phyloP scores from a whole-genome alignment of 2,329 filamentous ascomycete genomes.

The Exophiala bonariae region DNA sequence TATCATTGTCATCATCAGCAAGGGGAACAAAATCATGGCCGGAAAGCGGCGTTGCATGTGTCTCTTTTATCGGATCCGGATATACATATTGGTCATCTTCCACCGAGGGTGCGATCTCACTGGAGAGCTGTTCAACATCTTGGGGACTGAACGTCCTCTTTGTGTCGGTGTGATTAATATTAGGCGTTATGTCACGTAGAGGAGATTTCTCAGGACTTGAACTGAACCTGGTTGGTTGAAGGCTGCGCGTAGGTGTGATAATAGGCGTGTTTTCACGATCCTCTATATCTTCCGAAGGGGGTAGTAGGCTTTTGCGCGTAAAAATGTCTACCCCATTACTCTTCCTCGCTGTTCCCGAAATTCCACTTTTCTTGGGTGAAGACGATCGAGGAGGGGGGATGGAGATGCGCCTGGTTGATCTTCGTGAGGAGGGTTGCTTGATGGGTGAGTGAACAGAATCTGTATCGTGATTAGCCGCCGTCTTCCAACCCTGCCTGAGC shows the following conservation, averaged over 20 bases:
- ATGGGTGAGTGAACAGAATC: slow-evolving; percentile 35
- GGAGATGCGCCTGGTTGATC: slow-evolving; percentile 35
- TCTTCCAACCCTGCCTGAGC: slow-evolving; percentile 44
- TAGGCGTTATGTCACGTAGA: slow-evolving; percentile 17
- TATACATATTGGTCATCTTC: slow-evolving; percentile 3
- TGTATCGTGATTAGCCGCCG: background rate
- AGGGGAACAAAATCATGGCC: slow-evolving; percentile 4
- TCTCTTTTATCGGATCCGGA: too few species aligned
- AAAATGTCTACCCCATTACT: slow-evolving; percentile 22
- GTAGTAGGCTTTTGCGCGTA: slow-evolving; percentile 10
- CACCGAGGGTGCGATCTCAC: slow-evolving; percentile 3
- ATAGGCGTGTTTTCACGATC: slow-evolving; percentile 23
- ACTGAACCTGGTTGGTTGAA: slow-evolving; percentile 2
- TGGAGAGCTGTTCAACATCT: slow-evolving; percentile 8
- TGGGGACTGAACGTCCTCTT: slow-evolving; percentile 6
- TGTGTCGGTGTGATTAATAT: slow-evolving; percentile 13
- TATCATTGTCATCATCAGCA: slow-evolving; percentile 13
- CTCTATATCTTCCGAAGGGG: slow-evolving; percentile 21
- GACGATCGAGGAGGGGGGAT: slow-evolving; percentile 42
- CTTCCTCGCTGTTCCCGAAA: slow-evolving; percentile 39
- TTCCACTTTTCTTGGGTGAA: slow-evolving; percentile 46
- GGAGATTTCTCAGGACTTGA: slow-evolving; percentile 17
- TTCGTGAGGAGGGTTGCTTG: slow-evolving; percentile 39
- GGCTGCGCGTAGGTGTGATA: slow-evolving; percentile 39
- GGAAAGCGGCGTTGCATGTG: background rate